These are phyloP conservation scores for Danielia oregonensis DNA, from an alignment of 805 yeast genomes.

Conservation along the genomic window DNA sequence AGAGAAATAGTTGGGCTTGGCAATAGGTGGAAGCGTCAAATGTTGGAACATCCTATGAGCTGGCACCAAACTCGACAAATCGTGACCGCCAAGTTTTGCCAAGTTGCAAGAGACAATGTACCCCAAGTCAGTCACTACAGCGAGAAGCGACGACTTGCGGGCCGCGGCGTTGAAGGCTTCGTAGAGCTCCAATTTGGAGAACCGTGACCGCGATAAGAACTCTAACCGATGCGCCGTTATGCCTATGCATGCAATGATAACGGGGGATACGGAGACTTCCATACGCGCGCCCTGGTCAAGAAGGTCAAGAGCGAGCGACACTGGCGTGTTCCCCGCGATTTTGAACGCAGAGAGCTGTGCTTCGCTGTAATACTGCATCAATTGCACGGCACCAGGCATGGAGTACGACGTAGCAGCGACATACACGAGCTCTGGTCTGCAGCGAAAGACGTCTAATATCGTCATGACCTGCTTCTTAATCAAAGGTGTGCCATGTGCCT, in stretches of 20 bases:
- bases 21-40: conserved; percentile 24
- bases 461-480: conserved; percentile 6
- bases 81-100: not conserved
- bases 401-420: conserved; percentile 3
- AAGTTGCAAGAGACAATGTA: conserved; percentile 2
- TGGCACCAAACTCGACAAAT: not conserved
- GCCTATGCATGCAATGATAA: conserved; percentile 7
- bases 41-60: not conserved
- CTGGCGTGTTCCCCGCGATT: conserved; percentile 10
- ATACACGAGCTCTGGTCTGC: conserved; percentile 6
- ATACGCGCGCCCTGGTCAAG: conserved; percentile 8
- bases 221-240: conserved; percentile 7
- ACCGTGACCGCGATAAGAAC: not conserved
- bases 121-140: conserved; percentile 11
- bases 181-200: conserved; percentile 3
- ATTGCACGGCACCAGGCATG: conserved; percentile 10
- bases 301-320: conserved; percentile 10
- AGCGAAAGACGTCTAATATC: conserved; percentile 6
- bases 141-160: conserved; percentile 7
- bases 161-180: conserved; percentile 9
- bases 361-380: conserved; percentile 6
- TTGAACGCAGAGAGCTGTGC: conserved; percentile 9
- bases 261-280: not conserved
- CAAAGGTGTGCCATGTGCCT: not conserved
- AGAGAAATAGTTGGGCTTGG: conserved; percentile 22